Conservation (phyloP, 179 eudicot species). For the Silene noctiflora region DNA sequence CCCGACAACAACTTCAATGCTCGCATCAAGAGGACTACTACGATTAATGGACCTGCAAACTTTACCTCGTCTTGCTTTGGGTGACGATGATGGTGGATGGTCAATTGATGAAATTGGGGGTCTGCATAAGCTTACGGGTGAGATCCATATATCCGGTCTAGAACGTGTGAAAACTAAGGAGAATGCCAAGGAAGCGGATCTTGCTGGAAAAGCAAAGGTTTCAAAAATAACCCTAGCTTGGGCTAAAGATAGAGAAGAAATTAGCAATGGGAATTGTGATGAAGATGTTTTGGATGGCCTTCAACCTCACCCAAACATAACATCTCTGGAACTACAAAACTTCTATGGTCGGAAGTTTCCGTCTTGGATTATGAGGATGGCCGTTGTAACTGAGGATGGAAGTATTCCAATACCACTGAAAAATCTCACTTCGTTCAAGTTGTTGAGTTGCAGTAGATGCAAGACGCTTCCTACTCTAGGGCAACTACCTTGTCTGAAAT, state of each 20-base stretch:
- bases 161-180: conserved; percentile 6
- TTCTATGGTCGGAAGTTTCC: conserved; percentile 13
- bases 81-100: too few relatives aligned
- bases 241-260: neutral
- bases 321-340: neutral
- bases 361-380: conserved; percentile 14
- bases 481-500: conserved; percentile 10
- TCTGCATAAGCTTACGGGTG: neutral
- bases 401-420: neutral
- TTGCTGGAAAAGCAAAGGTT: neutral
- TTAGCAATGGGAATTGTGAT: neutral
- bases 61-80: too few relatives aligned
- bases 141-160: conserved; percentile 7
- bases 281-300: conserved; percentile 22
- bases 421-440: neutral
- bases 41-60: too few relatives aligned
- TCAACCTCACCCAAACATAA: conserved; percentile 26
- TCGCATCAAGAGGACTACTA: too few relatives aligned
- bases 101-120: neutral
- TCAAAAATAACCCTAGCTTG: neutral
- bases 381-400: neutral
- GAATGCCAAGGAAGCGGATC: conserved; percentile 8
- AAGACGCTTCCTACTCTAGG: conserved; percentile 17
- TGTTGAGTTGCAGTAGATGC: conserved; percentile 14
- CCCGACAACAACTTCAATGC: too few relatives aligned